Evolutionary conservation across 176 grass and related monocot genomes (phyloP).

Genomic region (Bonia amplexicaulis): DNA sequence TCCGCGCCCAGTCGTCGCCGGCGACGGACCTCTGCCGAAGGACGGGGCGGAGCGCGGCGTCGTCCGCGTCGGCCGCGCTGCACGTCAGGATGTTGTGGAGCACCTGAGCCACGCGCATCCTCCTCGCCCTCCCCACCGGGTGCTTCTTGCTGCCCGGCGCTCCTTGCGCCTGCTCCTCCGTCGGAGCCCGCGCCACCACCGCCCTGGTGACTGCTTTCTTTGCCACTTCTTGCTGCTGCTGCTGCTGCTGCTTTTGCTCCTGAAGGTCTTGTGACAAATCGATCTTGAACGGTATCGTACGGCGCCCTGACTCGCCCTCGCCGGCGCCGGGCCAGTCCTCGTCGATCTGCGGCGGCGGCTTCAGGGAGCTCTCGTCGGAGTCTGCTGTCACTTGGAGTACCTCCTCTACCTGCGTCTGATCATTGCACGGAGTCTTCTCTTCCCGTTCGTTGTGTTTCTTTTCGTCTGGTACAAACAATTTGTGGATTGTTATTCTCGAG

Average conservation of each 20-base stretch:
- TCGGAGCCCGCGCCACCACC: neutral
- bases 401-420: neutral
- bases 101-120: slow-evolving; percentile 32
- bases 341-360: neutral
- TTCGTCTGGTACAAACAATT: neutral
- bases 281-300: neutral
- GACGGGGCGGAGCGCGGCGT: slow-evolving; percentile 29
- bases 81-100: slow-evolving; percentile 50
- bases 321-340: slow-evolving; percentile 14
- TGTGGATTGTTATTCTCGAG: neutral
- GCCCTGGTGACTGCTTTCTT: neutral
- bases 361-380: neutral
- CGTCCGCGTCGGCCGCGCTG: slow-evolving; percentile 22
- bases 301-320: neutral
- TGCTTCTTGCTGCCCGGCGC: neutral
- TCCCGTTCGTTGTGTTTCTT: neutral
- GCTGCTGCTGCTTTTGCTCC: neutral
- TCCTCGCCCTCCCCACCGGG: slow-evolving; percentile 15
- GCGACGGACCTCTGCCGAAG: neutral
- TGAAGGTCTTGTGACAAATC: neutral
- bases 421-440: neutral
- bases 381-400: neutral
- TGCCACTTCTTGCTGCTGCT: neutral
- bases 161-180: neutral
- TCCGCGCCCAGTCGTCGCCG: neutral